Base-by-base conservation (phyloP, 495 filamentous ascomycete species). In the Lentithecium fluviatile region DNA sequence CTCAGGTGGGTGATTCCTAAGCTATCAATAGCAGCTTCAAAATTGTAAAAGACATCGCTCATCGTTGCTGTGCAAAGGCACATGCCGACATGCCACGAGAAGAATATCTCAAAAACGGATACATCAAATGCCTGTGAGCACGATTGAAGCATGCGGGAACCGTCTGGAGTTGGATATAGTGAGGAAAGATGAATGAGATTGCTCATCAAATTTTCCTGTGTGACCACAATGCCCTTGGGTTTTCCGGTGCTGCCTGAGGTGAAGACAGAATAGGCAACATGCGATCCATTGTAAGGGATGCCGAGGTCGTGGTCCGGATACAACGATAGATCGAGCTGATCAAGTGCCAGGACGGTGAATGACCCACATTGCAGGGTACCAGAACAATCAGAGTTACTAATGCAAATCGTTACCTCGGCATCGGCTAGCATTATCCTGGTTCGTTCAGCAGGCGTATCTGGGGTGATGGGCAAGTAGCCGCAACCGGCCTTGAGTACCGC, bases 91-190 rank as follows among this genome's bases (percentile, higher is more conserved):
- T 79, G 78, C 88, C 87, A 91, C 10, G 89, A 72, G 58, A 88
- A 90, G 66, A 92, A 90, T 15, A 90, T 86, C 61, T 91, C 89
- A 62, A 90, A 90, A 0, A 93, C 85, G 1, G 87, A 90, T 17
- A 89, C 81, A 68, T 89, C 85, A 66, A 90, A 92, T 15, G 83
- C 83, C 67, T 88, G 83, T 0, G 85, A 88, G 63, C 84, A 90
- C 8, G 86, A 82, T 66, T 91, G 88, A 2, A 95, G 71, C 21
- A 91, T 71, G 26, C 80, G 78, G 0, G 83, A 77, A 4, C 69
- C 68, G 2, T 67, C 54, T 0, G 65, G 55, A 0, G 74, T 70
- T 0, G 85, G 83, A 69, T 91, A 93, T 1, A 86, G 74, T 8
- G 76, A 71, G 6, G 75, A 71, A 12, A 93, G 73, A 6, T 77